These are phyloP conservation scores for Kuraishia cidri DNA, from an alignment of 805 yeast species.

Conservation along the genomic window DNA sequence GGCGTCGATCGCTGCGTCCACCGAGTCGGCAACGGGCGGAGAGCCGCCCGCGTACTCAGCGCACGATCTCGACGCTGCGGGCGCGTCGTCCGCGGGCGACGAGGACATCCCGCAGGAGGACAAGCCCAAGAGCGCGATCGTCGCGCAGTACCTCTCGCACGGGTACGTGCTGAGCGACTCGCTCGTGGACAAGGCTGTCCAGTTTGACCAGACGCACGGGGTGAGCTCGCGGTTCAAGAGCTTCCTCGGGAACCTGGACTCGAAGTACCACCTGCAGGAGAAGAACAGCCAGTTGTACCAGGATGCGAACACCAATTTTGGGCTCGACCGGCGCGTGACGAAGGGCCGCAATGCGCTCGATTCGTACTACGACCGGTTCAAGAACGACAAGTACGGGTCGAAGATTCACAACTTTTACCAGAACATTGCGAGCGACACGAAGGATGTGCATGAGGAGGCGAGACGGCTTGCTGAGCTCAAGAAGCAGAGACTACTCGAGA, in stretches of 20 bases:
- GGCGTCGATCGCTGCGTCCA: conserved; percentile 2
- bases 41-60: conserved; percentile 7
- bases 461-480: conserved; percentile 57
- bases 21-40: conserved; percentile 8
- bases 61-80: conserved; percentile 5
- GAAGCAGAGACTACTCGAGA: conserved; percentile 17
- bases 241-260: conserved; percentile 47
- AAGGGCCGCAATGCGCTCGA: conserved; percentile 26
- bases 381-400: conserved; percentile 40
- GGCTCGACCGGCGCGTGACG: conserved; percentile 27
- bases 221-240: conserved; percentile 43
- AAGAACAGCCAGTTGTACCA: conserved; percentile 27
- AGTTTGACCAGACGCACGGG: conserved; percentile 59
- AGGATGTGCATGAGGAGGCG: conserved; percentile 68
- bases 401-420: conserved; percentile 55
- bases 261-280: conserved; percentile 51
- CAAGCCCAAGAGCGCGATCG: conserved; percentile 66
- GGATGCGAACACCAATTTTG: conserved; percentile 29
- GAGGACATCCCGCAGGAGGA: conserved; percentile 63
- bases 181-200: conserved; percentile 50
- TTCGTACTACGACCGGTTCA: conserved; percentile 37
- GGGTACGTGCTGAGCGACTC: conserved; percentile 64
- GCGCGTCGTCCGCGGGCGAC: conserved; percentile 3
- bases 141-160: conserved; percentile 69
- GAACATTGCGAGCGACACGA: conserved; percentile 42